Evolutionary conservation across 805 yeast species (phyloP).

Genomic region (Ogataea pilisensis): DNA sequence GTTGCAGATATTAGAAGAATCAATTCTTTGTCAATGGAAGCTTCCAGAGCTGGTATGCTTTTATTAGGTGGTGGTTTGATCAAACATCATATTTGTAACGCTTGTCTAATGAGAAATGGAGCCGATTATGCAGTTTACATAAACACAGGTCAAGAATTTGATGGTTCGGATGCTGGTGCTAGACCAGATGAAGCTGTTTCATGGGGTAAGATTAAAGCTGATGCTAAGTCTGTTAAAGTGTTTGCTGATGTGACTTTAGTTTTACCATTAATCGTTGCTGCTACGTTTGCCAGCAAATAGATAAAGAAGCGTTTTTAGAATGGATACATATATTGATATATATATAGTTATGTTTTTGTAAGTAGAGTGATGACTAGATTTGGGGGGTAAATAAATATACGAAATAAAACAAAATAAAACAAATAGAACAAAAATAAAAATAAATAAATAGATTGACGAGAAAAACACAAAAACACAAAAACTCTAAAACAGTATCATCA

Average conservation of each 20-base stretch:
- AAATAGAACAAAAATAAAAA: constrained; percentile 1
- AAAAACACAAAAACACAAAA: background rate
- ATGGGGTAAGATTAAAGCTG: constrained; percentile 98
- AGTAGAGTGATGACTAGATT: too few relatives aligned
- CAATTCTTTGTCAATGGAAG: constrained; percentile 93
- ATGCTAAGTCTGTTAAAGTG: constrained; percentile 86
- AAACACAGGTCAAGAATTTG: constrained; percentile 98
- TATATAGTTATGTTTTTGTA: too few relatives aligned
- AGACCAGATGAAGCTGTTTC: constrained; percentile 98
- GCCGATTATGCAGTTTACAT: constrained; percentile 97
- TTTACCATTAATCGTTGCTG: constrained; percentile 95
- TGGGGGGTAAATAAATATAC: too few relatives aligned
- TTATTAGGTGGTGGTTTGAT: constrained; percentile 94
- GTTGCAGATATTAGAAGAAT: constrained; percentile 91
- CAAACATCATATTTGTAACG: constrained; percentile 96
- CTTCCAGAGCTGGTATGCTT: constrained; percentile 91
- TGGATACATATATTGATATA: background rate
- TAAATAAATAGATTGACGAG: background rate
- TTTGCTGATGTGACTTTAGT: constrained; percentile 94
- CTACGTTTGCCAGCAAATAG: constrained; percentile 78
- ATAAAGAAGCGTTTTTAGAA: background rate
- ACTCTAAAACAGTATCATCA: background rate
- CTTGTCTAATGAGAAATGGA: constrained; percentile 98
- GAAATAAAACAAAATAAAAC: too few relatives aligned
- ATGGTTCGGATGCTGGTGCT: constrained; percentile 99